Evolutionary conservation across 805 yeast species (phyloP), one percentile per base, ranked within the genome.

Genomic region (Myxozyma monticola): DNA sequence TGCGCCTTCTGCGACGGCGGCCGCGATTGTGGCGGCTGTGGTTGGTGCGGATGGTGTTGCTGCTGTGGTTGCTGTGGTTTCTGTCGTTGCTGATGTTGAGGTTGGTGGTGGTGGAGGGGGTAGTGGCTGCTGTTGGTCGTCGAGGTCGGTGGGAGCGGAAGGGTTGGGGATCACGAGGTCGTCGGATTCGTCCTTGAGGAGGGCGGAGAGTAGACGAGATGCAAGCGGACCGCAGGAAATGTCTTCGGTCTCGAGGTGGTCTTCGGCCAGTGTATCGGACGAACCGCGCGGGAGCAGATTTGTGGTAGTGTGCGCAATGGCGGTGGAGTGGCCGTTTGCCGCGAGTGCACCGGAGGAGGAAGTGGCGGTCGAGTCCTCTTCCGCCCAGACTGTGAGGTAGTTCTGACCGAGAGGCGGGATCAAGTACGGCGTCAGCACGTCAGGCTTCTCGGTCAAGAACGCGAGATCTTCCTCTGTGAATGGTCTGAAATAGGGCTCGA

Each of bases 171-270:
- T 31, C 14, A 41, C 34, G 1, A 51, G 26, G 15, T 62, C 57
- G 15, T 48, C 62, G 17, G 45, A 40, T 15, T 57, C 61, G 36
- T 60, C 59, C 37, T 52, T 51, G 9, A 62, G 70, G 9, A 91
- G 74, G 0, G 97, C 98, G 4, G 96, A 79, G 45, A 91, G 66
- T 38, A 91, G 72, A 51, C 99, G 76, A 21, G 90, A 83, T 0
- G 95, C 84, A 30, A 91, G 73, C 1, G 99, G 98, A 0, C 99
- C 99, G 65, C 96, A 84, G 0, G 95, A 84, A 1, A 91, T 73
- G 20, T 78, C 81, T 50, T 86, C 91, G 0, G 84, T 76, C 57
- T 86, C 91, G 48, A 90, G 67, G 1, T 70, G 66, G 3, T 78
- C 82, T 61, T 85, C 95, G 24, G 68, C 72, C 38, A 86, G 60